Percentiles rank a stretch among this genome's conserved stretches.
Evolutionary conservation across 768 basidiomycete genomes (phyloP).

Genomic region (Tulasnella sp.): DNA sequence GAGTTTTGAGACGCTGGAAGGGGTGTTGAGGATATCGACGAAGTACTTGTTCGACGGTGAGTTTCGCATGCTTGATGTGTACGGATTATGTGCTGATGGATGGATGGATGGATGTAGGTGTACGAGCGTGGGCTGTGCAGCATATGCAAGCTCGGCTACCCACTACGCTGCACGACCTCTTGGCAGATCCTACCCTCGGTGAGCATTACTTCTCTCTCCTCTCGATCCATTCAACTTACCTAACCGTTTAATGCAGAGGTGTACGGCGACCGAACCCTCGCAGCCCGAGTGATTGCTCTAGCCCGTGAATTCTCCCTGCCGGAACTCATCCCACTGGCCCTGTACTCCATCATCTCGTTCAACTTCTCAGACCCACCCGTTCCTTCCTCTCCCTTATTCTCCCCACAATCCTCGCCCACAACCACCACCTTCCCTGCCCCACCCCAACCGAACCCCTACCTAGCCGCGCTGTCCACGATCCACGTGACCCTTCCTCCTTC

Average conservation of each 20-base stretch:
- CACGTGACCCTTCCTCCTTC: neutral
- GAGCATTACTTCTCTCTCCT: neutral
- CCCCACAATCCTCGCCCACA: neutral
- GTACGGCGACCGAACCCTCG: slow-evolving; percentile 8
- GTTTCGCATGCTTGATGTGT: neutral
- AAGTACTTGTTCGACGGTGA: slow-evolving; percentile 11
- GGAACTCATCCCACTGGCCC: slow-evolving; percentile 4
- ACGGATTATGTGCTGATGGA: too few species aligned
- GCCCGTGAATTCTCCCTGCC: slow-evolving; percentile 1
- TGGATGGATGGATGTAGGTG: neutral
- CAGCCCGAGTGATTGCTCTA: neutral
- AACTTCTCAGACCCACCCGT: slow-evolving; percentile 4
- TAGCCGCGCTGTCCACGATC: neutral
- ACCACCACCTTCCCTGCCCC: neutral
- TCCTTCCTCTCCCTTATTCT: neutral
- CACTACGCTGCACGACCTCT: neutral
- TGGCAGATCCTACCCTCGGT: slow-evolving; percentile 4
- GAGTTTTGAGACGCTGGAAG: slow-evolving; percentile 2
- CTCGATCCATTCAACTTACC: neutral
- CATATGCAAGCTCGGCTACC: neutral
- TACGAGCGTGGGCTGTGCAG: neutral
- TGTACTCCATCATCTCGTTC: slow-evolving; percentile 9
- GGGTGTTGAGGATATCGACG: slow-evolving; percentile 1
- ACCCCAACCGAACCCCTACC: neutral
- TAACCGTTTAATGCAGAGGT: neutral